Conservation (phyloP, 176 grass and related monocot species). For the Eragrostis nindensis region DNA sequence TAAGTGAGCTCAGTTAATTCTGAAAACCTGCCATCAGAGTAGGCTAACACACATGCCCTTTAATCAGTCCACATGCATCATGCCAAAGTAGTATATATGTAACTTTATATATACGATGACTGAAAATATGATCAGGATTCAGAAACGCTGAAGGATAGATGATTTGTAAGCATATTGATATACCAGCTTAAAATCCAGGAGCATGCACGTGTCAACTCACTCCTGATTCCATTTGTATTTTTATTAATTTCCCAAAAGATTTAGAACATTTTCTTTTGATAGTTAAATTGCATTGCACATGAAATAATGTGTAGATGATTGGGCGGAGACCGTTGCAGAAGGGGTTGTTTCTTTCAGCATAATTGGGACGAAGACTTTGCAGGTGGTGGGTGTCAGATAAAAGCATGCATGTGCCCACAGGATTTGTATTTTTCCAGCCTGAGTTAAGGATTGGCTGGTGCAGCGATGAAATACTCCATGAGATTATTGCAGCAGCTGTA, state of each 20-base stretch:
- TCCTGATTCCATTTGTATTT: neutral
- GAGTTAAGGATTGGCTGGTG: constrained; percentile 21
- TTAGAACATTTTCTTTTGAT: constrained; percentile 22
- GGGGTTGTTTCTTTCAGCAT: constrained; percentile 61
- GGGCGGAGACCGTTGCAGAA: constrained; percentile 48
- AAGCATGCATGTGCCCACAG: constrained; percentile 31
- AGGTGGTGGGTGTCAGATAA: constrained; percentile 53
- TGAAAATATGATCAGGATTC: constrained; percentile 15
- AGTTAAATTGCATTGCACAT: constrained; percentile 36
- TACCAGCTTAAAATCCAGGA: neutral
- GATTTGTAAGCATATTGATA: constrained; percentile 28
- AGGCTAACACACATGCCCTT: constrained; percentile 40
- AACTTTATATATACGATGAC: neutral
- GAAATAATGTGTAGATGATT: constrained; percentile 73
- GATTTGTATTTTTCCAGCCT: constrained; percentile 32
- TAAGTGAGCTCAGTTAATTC: constrained; percentile 61
- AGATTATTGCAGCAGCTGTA: constrained; percentile 44
- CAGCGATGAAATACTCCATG: constrained; percentile 48
- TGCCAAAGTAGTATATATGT: constrained; percentile 24
- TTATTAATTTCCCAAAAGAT: neutral
- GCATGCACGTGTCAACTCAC: constrained; percentile 10
- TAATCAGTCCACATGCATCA: constrained; percentile 20
- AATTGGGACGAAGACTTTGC: constrained; percentile 74
- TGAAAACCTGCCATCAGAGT: constrained; percentile 39
- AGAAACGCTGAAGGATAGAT: constrained; percentile 28